Conservation (phyloP, 179 eudicot species). For the Beta corolliflora region DNA sequence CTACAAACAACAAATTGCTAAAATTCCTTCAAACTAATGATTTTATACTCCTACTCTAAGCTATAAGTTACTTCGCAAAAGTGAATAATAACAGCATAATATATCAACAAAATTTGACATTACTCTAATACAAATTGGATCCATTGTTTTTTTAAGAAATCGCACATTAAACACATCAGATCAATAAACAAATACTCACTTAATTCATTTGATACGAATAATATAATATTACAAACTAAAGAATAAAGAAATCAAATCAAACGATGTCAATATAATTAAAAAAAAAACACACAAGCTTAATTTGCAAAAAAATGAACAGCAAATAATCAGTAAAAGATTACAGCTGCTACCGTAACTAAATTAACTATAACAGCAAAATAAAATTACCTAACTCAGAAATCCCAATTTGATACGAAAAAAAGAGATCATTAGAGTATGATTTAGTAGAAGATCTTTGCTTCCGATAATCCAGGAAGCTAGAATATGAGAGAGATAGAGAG, state of each 20-base stretch:
- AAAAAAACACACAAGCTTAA: not conserved
- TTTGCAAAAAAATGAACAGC: no score
- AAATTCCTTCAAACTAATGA: not conserved
- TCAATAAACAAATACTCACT: not conserved
- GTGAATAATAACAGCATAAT: not conserved
- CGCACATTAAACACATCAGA: not conserved
- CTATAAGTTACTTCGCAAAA: not conserved
- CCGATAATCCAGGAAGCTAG: not conserved
- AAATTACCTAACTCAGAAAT: not conserved
- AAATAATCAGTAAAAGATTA: not conserved
- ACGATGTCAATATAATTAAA: not conserved
- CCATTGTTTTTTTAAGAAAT: not conserved
- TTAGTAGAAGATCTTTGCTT: not conserved
- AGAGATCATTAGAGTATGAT: not conserved
- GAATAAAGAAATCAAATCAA: not conserved
- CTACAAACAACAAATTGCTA: not conserved
- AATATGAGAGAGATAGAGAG: not conserved
- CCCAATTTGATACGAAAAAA: not conserved
- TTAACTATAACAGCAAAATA: no score
- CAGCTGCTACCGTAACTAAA: no score
- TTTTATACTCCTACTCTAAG: not conserved
- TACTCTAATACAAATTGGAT: not conserved
- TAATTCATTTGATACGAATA: not conserved
- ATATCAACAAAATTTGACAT: not conserved
- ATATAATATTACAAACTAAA: not conserved